A percentile compares a stretch with the other conserved stretches of the same genome.
Evolutionary conservation across 2,329 filamentous ascomycete genomes (phyloP).

Genomic region (Trichoderma hamatum): DNA sequence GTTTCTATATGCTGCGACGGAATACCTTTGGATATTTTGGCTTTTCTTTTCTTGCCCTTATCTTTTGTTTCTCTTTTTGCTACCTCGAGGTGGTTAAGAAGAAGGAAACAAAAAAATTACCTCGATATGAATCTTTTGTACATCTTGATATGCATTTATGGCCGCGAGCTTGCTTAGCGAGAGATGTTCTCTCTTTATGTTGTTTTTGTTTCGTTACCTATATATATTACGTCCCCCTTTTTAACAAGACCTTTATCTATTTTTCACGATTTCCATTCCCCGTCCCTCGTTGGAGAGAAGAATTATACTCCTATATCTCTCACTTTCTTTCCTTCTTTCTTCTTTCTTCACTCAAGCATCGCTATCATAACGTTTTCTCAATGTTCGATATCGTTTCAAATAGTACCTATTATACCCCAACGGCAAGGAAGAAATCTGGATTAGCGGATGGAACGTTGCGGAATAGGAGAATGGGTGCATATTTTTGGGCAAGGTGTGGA

Average conservation of each 20-base stretch:
- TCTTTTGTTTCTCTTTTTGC: neutral
- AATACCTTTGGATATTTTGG: neutral
- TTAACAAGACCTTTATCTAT: neutral
- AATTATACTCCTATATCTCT: neutral
- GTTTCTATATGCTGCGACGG: neutral
- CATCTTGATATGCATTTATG: neutral
- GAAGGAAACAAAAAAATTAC: neutral
- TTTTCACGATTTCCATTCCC: neutral
- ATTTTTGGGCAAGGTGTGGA: neutral
- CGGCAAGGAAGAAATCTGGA: neutral
- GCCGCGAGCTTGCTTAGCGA: neutral
- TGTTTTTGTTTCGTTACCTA: neutral
- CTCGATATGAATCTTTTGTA: neutral
- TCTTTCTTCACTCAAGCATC: slow-evolving; percentile 36
- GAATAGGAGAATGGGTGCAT: neutral
- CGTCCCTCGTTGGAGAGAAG: neutral
- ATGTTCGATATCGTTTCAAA: slow-evolving; percentile 83
- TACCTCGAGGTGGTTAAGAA: neutral
- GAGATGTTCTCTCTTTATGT: slow-evolving; percentile 8
- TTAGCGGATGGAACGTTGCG: neutral
- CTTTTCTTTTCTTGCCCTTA: neutral
- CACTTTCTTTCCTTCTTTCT: neutral
- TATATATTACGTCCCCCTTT: neutral
- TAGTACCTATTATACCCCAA: slow-evolving; percentile 67
- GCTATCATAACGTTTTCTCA: slow-evolving; percentile 77